Evolutionary conservation across 1,284 basidiomycete species (phyloP).

Genomic region (Crucibulum cyathiforme): DNA sequence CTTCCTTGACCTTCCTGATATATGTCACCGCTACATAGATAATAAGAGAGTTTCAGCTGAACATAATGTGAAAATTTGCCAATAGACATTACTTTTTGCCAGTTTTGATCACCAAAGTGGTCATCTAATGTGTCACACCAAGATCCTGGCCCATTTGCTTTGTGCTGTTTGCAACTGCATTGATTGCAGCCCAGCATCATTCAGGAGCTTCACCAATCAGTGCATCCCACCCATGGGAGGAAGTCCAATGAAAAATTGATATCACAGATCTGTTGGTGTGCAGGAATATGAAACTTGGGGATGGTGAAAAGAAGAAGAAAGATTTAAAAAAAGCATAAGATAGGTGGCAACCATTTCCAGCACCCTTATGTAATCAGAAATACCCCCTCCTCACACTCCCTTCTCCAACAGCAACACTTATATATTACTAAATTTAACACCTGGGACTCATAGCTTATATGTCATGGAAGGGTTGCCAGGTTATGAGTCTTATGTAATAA

Average conservation of each 20-base stretch:
- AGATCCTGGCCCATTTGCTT: slow-evolving; percentile 37
- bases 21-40: too few relatives aligned
- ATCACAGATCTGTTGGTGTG: slow-evolving; percentile 21
- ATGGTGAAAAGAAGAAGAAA: slow-evolving; percentile 8
- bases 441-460: too few relatives aligned
- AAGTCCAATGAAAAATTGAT: slow-evolving; percentile 28
- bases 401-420: too few relatives aligned
- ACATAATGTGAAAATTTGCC: slow-evolving; percentile 6
- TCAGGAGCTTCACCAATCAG: slow-evolving; percentile 36
- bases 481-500: too few relatives aligned
- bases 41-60: too few relatives aligned
- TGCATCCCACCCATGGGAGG: slow-evolving; percentile 19
- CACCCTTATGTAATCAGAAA: too few relatives aligned
- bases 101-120: slow-evolving; percentile 32
- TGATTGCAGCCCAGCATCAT: slow-evolving; percentile 29
- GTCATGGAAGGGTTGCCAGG: too few relatives aligned
- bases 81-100: slow-evolving; percentile 21
- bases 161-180: slow-evolving; percentile 25
- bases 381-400: too few relatives aligned
- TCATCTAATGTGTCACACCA: slow-evolving; percentile 35
- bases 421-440: too few relatives aligned
- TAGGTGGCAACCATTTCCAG: too few relatives aligned
- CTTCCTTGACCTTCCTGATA: slow-evolving; percentile 14
- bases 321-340: not conserved
- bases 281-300: slow-evolving; percentile 27